Percentiles rank a stretch among this genome's conserved stretches.
Evolutionary conservation across 805 yeast species (phyloP).

Genomic region (Dipodascus albidus): DNA sequence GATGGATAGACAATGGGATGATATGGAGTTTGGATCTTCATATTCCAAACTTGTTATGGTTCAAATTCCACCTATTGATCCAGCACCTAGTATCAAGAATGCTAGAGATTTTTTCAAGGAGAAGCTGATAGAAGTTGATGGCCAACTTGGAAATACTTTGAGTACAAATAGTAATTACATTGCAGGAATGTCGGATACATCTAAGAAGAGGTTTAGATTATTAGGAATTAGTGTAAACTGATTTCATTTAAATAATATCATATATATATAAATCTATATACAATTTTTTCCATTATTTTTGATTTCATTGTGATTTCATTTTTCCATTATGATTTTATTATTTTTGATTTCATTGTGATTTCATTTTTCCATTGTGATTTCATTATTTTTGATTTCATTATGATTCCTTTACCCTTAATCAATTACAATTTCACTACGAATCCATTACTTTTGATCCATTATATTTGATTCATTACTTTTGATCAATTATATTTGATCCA

Average conservation of each 20-base stretch:
- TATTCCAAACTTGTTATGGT: constrained; percentile 66
- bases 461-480: too few species aligned
- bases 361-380: too few species aligned
- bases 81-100: constrained; percentile 39
- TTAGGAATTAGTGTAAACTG: constrained; percentile 8
- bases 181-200: constrained; percentile 10
- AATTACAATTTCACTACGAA: too few species aligned
- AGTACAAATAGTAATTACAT: constrained; percentile 8
- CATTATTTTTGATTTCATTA: too few species aligned
- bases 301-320: too few species aligned
- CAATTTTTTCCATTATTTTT: too few species aligned
- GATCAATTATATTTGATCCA: too few species aligned
- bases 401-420: too few species aligned
- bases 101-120: constrained; percentile 18
- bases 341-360: too few species aligned
- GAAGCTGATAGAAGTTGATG: constrained; percentile 12
- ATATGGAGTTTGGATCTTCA: constrained; percentile 76
- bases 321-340: too few species aligned
- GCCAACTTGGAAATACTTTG: constrained; percentile 8
- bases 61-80: constrained; percentile 54
- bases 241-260: not conserved
- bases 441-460: too few species aligned
- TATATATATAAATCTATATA: not conserved
- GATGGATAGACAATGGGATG: constrained; percentile 42
- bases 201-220: constrained; percentile 9